A percentile compares a stretch with the other conserved stretches of the same genome.
These are phyloP conservation scores for Inonotus hispidus DNA, from an alignment of 1,284 basidiomycete species.

Conservation along the genomic window DNA sequence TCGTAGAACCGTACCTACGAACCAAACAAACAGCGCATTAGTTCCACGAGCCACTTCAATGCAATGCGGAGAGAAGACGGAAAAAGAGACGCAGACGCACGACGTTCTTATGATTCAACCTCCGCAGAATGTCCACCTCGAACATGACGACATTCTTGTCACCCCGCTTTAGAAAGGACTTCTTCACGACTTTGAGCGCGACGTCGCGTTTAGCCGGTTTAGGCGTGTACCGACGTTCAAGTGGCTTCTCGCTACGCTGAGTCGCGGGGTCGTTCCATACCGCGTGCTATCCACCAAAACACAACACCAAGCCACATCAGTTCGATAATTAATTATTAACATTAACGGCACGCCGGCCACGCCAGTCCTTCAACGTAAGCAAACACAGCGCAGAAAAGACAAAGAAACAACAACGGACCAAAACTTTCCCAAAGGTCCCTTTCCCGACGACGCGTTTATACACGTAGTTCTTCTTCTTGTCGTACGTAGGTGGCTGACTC, in stretches of 20 bases:
- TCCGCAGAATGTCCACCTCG: conserved; percentile 8
- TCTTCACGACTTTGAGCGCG: conserved; percentile 27
- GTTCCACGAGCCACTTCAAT: neutral
- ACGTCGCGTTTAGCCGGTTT: conserved; percentile 9
- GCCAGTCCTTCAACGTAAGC: neutral
- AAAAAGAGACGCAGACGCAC: neutral
- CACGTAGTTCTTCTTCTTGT: conserved; percentile 79
- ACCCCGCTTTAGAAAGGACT: conserved; percentile 36
- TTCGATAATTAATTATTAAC: no score
- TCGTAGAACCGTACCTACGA: conserved; percentile 73
- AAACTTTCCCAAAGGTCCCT: conserved; percentile 84
- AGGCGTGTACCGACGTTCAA: neutral
- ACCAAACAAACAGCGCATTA: neutral
- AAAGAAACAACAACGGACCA: conserved; percentile 66
- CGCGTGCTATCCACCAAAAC: conserved; percentile 3
- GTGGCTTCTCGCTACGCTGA: neutral
- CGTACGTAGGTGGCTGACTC: conserved; percentile 74
- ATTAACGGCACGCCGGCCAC: no score
- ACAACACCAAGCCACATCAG: no score
- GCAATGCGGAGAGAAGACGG: neutral
- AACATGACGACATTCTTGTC: conserved; percentile 20
- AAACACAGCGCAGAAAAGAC: neutral
- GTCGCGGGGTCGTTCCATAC: conserved; percentile 14
- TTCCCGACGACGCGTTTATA: conserved; percentile 69
- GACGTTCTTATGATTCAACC: conserved; percentile 12